A percentile compares a stretch with the other conserved stretches of the same genome.
phyloP scores from a whole-genome alignment of 2,329 filamentous ascomycete genomes.

The Kalmusia sp. region DNA sequence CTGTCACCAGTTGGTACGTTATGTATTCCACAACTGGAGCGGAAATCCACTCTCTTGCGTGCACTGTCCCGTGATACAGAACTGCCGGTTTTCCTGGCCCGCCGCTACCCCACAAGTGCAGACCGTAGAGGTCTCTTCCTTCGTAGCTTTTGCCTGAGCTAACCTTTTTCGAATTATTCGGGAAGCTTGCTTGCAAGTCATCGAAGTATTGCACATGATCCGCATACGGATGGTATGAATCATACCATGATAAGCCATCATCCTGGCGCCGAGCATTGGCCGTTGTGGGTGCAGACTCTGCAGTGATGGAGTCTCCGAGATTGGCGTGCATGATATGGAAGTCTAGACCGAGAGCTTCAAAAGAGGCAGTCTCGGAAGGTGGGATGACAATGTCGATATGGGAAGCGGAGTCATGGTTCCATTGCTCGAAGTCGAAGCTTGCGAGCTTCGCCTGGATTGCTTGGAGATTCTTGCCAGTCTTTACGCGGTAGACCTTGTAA shows the following conservation, averaged over 20 bases:
- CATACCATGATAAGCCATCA: constrained; percentile 33
- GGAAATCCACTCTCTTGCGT: constrained; percentile 42
- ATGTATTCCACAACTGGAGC: constrained; percentile 51
- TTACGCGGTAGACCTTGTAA: constrained; percentile 50
- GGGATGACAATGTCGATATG: constrained; percentile 54
- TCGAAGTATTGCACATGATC: constrained; percentile 40
- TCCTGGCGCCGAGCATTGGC: constrained; percentile 38
- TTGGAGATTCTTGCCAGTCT: constrained; percentile 40
- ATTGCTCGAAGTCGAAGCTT: constrained; percentile 44
- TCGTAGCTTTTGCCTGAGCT: constrained; percentile 38
- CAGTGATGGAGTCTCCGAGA: constrained; percentile 52
- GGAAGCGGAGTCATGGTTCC: constrained; percentile 39
- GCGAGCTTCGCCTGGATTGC: constrained; percentile 44
- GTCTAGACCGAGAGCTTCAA: constrained; percentile 47
- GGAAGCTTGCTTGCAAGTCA: constrained; percentile 33
- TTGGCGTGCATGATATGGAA: constrained; percentile 52
- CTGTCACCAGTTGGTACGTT: constrained; percentile 32
- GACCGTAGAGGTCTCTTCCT: constrained; percentile 38
- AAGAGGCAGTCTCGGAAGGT: constrained; percentile 46
- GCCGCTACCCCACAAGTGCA: constrained; percentile 40
- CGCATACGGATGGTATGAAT: constrained; percentile 41
- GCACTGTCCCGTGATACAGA: constrained; percentile 39
- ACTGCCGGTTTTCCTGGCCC: constrained; percentile 42
- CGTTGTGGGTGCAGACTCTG: constrained; percentile 51
- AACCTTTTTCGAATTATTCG: constrained; percentile 38